Conservation (phyloP, 2,329 filamentous ascomycete species). For the Fusarium sp. region DNA sequence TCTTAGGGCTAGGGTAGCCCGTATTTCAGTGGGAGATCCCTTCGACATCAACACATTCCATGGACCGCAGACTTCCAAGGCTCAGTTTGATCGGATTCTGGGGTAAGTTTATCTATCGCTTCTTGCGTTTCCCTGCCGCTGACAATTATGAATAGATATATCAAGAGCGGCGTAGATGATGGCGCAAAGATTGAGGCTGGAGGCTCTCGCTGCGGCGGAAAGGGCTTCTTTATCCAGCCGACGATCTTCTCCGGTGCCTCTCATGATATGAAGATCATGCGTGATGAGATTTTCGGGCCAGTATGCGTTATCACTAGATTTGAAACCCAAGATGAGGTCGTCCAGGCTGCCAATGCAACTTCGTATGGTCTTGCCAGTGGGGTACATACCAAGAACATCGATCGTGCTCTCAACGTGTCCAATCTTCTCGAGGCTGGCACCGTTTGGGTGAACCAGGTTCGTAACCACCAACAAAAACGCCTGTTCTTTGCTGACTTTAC, state of each 20-base stretch:
- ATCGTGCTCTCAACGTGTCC: background rate
- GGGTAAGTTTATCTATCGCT: background rate
- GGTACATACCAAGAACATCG: background rate
- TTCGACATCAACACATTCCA: background rate
- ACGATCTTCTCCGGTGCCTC: background rate
- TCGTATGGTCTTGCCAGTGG: background rate
- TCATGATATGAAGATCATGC: background rate
- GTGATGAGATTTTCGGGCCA: rapidly evolving
- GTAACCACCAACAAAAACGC: rapidly evolving
- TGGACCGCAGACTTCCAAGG: background rate
- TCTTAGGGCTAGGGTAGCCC: background rate
- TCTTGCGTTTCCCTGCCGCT: too few species aligned
- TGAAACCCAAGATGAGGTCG: background rate
- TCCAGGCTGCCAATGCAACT: rapidly evolving
- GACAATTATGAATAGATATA: background rate
- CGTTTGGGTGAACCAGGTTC: background rate
- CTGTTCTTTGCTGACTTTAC: rapidly evolving
- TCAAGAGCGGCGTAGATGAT: background rate
- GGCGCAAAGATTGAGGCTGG: background rate
- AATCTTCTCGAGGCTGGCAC: background rate
- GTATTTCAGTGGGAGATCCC: background rate
- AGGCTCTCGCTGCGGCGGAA: background rate
- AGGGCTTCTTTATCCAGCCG: background rate
- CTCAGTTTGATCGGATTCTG: background rate
- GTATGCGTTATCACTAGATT: background rate